Conservation (phyloP, 1,284 basidiomycete genomes). For the Ustilago bromivora region DNA sequence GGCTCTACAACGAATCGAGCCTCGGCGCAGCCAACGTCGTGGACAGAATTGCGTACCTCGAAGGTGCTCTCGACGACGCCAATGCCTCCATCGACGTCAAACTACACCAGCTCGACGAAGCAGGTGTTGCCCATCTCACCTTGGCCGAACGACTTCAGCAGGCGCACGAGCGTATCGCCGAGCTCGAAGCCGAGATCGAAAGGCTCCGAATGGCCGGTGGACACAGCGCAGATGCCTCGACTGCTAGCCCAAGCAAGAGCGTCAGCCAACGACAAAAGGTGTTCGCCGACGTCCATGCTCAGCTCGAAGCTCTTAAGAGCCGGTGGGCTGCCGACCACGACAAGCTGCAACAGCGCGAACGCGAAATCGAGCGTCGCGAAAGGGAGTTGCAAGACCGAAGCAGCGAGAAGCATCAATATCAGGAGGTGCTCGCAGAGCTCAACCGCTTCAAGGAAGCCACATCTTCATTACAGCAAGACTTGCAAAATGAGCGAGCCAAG, state of each 20-base stretch:
- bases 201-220: conserved; percentile 28
- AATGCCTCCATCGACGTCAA: conserved; percentile 58
- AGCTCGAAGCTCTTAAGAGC: conserved; percentile 53
- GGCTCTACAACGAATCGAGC: conserved; percentile 59
- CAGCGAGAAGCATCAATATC: conserved; percentile 38
- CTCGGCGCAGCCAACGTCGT: conserved; percentile 47
- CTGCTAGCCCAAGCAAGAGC: conserved; percentile 36
- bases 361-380: conserved; percentile 43
- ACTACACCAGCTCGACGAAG: conserved; percentile 50
- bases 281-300: conserved; percentile 45
- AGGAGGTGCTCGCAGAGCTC: conserved; percentile 41
- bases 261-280: conserved; percentile 39
- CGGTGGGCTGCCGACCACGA: conserved; percentile 50
- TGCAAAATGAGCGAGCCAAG: conserved; percentile 38
- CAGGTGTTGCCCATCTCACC: conserved; percentile 50
- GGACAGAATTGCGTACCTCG: conserved; percentile 46
- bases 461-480: conserved; percentile 39
- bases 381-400: conserved; percentile 46
- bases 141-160: conserved; percentile 41
- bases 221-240: conserved; percentile 18
- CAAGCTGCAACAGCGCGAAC: conserved; percentile 42
- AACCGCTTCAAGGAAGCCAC: conserved; percentile 43
- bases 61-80: conserved; percentile 52
- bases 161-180: conserved; percentile 46
- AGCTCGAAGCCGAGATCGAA: conserved; percentile 52